Evolutionary conservation across 2,329 filamentous ascomycete species (phyloP).

Genomic region (Pseudonectria buxi): DNA sequence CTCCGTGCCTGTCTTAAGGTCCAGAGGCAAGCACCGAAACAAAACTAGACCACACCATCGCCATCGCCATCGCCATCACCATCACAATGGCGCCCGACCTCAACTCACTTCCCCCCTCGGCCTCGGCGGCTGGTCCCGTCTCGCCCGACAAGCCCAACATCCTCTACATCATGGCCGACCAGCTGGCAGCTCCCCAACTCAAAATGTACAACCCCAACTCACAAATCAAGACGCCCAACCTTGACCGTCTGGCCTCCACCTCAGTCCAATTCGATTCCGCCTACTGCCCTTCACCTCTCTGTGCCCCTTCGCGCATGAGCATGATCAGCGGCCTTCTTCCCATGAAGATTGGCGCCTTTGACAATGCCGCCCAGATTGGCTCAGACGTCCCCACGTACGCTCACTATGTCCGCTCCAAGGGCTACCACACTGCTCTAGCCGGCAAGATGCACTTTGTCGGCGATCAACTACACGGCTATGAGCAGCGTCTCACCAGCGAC

Average conservation of each 20-base stretch:
- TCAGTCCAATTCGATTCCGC: conserved; percentile 90
- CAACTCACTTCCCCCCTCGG: conserved; percentile 60
- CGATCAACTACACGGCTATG: conserved; percentile 90
- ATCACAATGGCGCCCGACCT: conserved; percentile 63
- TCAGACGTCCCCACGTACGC: conserved; percentile 87
- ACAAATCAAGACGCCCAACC: conserved; percentile 85
- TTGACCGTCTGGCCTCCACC: conserved; percentile 72
- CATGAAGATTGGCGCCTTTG: conserved; percentile 85
- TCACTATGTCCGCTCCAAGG: conserved; percentile 77
- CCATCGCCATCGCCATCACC: too few species aligned
- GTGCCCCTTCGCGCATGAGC: conserved; percentile 86
- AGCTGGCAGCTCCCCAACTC: conserved; percentile 82
- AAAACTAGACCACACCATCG: too few species aligned
- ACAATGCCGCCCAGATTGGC: conserved; percentile 80
- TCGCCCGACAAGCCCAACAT: conserved; percentile 33
- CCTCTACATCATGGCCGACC: conserved; percentile 90
- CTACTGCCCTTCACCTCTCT: conserved; percentile 90
- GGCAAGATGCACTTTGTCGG: conserved; percentile 98
- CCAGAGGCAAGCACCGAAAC: too few species aligned
- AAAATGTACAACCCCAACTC: conserved; percentile 88
- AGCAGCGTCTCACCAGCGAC: conserved; percentile 85
- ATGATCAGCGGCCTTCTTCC: conserved; percentile 90
- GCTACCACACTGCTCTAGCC: conserved; percentile 84
- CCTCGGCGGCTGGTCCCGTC: conserved; percentile 22
- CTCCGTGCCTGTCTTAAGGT: not conserved